phyloP scores from a whole-genome alignment of 768 basidiomycete species.

The Tubosaeta sp. region DNA sequence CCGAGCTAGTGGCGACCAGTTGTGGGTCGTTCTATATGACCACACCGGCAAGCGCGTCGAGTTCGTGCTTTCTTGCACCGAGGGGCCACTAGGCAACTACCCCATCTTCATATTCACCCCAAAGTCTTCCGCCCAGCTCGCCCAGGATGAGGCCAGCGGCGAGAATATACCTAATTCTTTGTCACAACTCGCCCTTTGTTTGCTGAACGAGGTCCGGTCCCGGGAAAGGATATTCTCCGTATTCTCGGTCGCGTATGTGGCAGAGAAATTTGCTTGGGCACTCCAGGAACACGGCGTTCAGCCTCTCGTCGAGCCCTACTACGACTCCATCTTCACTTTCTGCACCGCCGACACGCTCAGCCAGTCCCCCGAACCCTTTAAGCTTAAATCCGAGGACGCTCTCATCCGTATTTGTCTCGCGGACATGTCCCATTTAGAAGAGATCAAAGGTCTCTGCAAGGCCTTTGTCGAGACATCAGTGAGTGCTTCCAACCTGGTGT shows the following conservation, averaged over 20 bases:
- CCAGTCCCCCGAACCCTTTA: not conserved
- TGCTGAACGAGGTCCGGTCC: conserved; percentile 33
- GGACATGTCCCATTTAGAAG: conserved; percentile 23
- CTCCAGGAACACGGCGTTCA: conserved; percentile 30
- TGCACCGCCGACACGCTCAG: conserved; percentile 46
- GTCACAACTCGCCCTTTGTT: conserved; percentile 34
- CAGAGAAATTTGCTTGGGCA: conserved; percentile 40
- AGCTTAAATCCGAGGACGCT: conserved; percentile 10
- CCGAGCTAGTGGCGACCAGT: conserved; percentile 7
- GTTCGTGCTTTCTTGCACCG: conserved; percentile 58
- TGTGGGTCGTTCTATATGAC: conserved; percentile 32
- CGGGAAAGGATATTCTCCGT: conserved; percentile 56
- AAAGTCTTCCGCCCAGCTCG: conserved; percentile 38
- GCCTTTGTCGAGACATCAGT: conserved; percentile 60
- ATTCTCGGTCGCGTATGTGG: conserved; percentile 51
- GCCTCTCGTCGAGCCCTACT: conserved; percentile 44
- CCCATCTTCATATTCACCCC: conserved; percentile 62
- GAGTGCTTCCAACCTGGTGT: conserved; percentile 18
- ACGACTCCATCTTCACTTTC: conserved; percentile 54
- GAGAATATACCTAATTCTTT: conserved; percentile 40
- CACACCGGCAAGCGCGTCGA: conserved; percentile 7
- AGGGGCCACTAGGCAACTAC: conserved; percentile 52
- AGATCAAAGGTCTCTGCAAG: conserved; percentile 46
- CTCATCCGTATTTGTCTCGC: conserved; percentile 33
- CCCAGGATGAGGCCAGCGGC: conserved; percentile 6